A percentile compares a stretch with the other conserved stretches of the same genome.
Conservation (phyloP, 768 basidiomycete genomes). For the Lactifluus subvellereus region DNA sequence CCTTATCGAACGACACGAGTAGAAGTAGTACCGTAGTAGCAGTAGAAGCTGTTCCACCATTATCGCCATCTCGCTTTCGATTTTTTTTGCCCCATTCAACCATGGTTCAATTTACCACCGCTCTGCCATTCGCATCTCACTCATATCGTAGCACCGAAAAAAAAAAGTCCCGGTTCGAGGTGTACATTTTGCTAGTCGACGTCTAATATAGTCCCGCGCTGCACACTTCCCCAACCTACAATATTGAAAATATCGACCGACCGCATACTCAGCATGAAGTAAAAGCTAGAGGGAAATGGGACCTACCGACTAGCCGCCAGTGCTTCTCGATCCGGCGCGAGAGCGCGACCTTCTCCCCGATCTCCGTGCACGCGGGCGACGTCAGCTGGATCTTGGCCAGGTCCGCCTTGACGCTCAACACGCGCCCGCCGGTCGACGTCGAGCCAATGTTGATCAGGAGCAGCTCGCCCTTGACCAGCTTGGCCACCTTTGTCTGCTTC, state of each 20-base stretch:
- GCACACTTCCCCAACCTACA: slow-evolving; percentile 70
- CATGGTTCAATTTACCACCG: neutral
- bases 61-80: neutral
- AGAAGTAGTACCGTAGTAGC: neutral
- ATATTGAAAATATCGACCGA: neutral
- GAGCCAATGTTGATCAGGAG: slow-evolving; percentile 97
- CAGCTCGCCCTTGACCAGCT: slow-evolving; percentile 86
- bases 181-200: slow-evolving; percentile 43
- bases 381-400: slow-evolving; percentile 92
- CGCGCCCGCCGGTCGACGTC: slow-evolving; percentile 93
- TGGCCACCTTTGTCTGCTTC: slow-evolving; percentile 94
- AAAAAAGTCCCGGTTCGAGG: neutral
- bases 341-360: slow-evolving; percentile 96
- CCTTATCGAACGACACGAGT: slow-evolving; percentile 36
- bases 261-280: neutral
- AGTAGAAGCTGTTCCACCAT: neutral
- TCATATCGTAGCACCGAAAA: neutral
- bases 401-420: slow-evolving; percentile 90
- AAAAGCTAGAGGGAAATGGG: neutral
- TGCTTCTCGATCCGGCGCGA: slow-evolving; percentile 96
- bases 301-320: slow-evolving; percentile 92
- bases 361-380: slow-evolving; percentile 91
- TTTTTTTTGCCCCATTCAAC: neutral
- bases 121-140: neutral
- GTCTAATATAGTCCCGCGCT: slow-evolving; percentile 77